Conservation (phyloP, 2,329 filamentous ascomycete species). For the Grosmannia serpens region DNA sequence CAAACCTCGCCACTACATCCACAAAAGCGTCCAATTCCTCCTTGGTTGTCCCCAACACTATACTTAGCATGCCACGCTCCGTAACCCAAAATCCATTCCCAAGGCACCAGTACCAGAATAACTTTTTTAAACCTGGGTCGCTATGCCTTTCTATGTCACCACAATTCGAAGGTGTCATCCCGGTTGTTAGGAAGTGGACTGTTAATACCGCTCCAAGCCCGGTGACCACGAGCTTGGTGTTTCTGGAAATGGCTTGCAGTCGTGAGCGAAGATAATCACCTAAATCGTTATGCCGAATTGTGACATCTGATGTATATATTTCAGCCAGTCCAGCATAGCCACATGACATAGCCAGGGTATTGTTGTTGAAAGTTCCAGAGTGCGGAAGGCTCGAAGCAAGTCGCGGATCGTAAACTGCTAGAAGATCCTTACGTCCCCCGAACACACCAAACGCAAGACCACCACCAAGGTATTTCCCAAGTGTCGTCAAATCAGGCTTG, state of each 20-base stretch:
- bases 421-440: slow-evolving; percentile 50
- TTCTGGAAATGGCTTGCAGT: slow-evolving; percentile 20
- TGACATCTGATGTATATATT: slow-evolving; percentile 23
- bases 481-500: slow-evolving; percentile 38
- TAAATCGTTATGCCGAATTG: slow-evolving; percentile 18
- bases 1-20: slow-evolving; percentile 18
- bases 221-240: slow-evolving; percentile 25
- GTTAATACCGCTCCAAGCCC: slow-evolving; percentile 26
- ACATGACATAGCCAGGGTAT: slow-evolving; percentile 43
- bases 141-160: slow-evolving; percentile 9
- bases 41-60: slow-evolving; percentile 9
- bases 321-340: slow-evolving; percentile 30
- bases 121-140: slow-evolving; percentile 11
- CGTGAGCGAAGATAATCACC: slow-evolving; percentile 20
- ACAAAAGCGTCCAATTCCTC: slow-evolving; percentile 32
- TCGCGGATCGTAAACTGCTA: slow-evolving; percentile 55
- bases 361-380: slow-evolving; percentile 49
- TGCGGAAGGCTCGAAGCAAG: slow-evolving; percentile 30
- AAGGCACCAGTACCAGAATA: slow-evolving; percentile 13
- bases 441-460: slow-evolving; percentile 49
- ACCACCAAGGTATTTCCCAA: slow-evolving; percentile 49
- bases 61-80: slow-evolving; percentile 10
- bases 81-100: slow-evolving; percentile 11
- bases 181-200: slow-evolving; percentile 20
- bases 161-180: not conserved